Base-by-base conservation (phyloP, 345 rosid genomes). In the Bretschneidera sinensis region DNA sequence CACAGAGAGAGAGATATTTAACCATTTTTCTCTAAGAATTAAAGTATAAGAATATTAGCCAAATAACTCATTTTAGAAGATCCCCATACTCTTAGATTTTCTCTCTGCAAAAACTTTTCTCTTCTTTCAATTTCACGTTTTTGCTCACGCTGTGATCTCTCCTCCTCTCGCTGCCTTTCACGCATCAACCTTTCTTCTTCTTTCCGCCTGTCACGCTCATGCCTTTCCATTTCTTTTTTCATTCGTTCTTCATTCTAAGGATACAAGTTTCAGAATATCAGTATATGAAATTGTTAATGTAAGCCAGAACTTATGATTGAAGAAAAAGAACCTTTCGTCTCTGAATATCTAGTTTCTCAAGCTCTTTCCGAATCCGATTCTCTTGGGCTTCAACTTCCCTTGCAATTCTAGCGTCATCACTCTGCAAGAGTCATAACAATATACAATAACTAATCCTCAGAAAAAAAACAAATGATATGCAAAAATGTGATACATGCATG, bases 151-250 rank as follows among this genome's bases (percentile, higher is more conserved):
- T 73, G 77, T 22, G 43, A 65, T 77, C 88, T 89, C 75, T 95
- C 99, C 77, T 95, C 99, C 73, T 95, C 99, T 55, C 85, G 79
- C 66, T 86, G 88, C 75, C 78, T 85, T 78, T 95, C 99, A 75
- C 99, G 99, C 72, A 91, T 65, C 80, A 88, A 70, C 71, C 85
- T 87, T 74, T 95, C 99, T 74, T 91, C 97, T 80, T 95, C 98
- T 61, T 95, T 95, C 65, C 87, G 76, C 79, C 94, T 87, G 78
- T 95, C 99, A 70, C 98, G 99, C 59, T 87, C 98, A 54, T 56
- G 79, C 76, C 78, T 91, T 76, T 95, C 96, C 88, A 88, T 88
- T 70, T 88, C 99, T 75, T 85, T 95, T 76, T 19, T 85, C 78
- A 81, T 68, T 57, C 87, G 83, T 62, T 95, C 99, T 74, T 95